phyloP scores from a whole-genome alignment of 371 early-diverging fungal species.

The Mucor sp. region DNA sequence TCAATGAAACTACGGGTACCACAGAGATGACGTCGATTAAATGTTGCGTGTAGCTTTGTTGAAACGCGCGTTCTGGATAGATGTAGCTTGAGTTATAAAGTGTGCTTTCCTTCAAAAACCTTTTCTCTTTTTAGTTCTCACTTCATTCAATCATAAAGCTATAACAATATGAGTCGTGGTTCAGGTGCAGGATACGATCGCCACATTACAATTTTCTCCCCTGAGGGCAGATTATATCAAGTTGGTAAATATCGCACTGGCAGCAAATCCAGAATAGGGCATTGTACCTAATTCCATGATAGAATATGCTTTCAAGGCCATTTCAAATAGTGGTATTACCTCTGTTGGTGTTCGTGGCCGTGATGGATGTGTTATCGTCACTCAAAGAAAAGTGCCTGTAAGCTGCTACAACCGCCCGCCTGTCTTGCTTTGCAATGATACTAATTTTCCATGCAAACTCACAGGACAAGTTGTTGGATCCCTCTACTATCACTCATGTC shows the following conservation, averaged over 20 bases:
- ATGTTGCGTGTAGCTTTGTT: background rate
- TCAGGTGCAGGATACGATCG: constrained; percentile 94
- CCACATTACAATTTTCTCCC: constrained; percentile 98
- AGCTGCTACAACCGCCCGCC: constrained; percentile 8
- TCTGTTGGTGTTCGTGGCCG: constrained; percentile 95
- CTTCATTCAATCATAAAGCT: background rate
- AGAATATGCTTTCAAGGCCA: constrained; percentile 99
- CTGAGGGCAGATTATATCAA: constrained; percentile 98
- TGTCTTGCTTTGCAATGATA: background rate
- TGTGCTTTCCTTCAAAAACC: background rate
- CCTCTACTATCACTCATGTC: constrained; percentile 91
- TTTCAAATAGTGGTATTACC: constrained; percentile 93
- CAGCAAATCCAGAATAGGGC: background rate
- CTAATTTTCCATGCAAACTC: background rate
- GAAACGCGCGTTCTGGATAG: constrained; percentile 5
- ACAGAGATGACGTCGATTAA: constrained; percentile 5
- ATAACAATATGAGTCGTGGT: constrained; percentile 65
- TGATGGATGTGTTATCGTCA: constrained; percentile 90
- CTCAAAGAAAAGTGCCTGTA: constrained; percentile 97
- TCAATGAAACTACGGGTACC: background rate
- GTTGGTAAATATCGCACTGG: constrained; percentile 72
- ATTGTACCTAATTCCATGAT: constrained; percentile 7
- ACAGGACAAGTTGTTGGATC: constrained; percentile 95
- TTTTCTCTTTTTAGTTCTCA: background rate
- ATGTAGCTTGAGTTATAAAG: background rate